phyloP scores from a whole-genome alignment of 179 eudicot genomes.

The Carnegiea gigantea region DNA sequence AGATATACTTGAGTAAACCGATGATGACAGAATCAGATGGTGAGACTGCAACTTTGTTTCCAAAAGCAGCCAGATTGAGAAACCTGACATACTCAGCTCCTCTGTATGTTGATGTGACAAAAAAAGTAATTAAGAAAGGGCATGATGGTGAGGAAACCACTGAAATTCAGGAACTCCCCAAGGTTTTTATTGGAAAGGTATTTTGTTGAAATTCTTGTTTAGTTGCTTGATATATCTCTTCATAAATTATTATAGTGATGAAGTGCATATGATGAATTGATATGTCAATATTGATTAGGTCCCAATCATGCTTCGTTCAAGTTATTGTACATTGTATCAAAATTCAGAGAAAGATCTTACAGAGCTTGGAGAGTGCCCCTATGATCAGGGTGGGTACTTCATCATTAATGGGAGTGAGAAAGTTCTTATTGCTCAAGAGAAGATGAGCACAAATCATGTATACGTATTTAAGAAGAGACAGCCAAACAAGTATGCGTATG shows the following conservation, averaged over 20 bases:
- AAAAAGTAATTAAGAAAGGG: slow-evolving; percentile 83
- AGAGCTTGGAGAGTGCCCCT: slow-evolving; percentile 95
- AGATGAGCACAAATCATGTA: slow-evolving; percentile 98
- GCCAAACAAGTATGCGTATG: slow-evolving; percentile 93
- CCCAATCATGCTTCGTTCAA: slow-evolving; percentile 97
- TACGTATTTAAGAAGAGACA: slow-evolving; percentile 96
- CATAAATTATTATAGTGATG: not conserved
- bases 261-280: slow-evolving; percentile 7
- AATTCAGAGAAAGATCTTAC: slow-evolving; percentile 96
- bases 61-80: slow-evolving; percentile 95
- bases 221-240: not conserved
- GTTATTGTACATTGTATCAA: slow-evolving; percentile 89
- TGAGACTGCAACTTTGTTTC: slow-evolving; percentile 93
- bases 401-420: slow-evolving; percentile 95
- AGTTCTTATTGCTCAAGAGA: slow-evolving; percentile 95
- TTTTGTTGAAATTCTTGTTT: not conserved
- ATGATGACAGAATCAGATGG: slow-evolving; percentile 99
- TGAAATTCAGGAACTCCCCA: slow-evolving; percentile 84
- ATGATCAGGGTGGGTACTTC: slow-evolving; percentile 95
- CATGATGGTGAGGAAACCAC: slow-evolving; percentile 95
- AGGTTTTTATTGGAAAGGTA: slow-evolving; percentile 97
- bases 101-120: slow-evolving; percentile 83
- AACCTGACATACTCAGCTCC: slow-evolving; percentile 96
- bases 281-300: slow-evolving; percentile 42
- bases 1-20: slow-evolving; percentile 89